Evolutionary conservation across 2,329 filamentous ascomycete species (phyloP).

Genomic region (Elsinoe fawcettii): DNA sequence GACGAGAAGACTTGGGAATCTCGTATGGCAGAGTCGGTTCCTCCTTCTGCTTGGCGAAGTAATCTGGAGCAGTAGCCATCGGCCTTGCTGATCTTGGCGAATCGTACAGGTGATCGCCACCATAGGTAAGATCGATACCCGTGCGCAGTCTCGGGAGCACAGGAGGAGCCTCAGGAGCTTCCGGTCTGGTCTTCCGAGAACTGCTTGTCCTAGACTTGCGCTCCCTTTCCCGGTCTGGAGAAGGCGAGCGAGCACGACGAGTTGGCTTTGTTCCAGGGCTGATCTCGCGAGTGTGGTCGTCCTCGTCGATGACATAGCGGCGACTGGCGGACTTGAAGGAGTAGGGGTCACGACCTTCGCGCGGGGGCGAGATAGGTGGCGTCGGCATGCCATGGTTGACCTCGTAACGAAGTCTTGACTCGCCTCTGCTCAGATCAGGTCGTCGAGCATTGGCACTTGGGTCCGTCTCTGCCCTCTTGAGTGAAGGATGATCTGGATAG

Average conservation of each 20-base stretch:
- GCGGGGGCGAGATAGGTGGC: not conserved
- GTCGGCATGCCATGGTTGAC: constrained; percentile 9
- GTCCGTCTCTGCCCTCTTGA: constrained; percentile 5
- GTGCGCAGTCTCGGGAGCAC: not conserved
- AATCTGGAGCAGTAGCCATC: not conserved
- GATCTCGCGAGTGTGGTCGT: constrained; percentile 4
- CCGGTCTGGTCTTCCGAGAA: not conserved
- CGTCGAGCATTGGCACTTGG: not conserved
- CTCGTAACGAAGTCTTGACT: constrained; percentile 5
- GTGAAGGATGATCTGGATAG: not conserved
- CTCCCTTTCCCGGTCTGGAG: not conserved
- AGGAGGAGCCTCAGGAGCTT: not conserved
- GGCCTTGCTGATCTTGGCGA: not conserved
- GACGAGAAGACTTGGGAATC: not conserved
- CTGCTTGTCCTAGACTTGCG: constrained; percentile 7
- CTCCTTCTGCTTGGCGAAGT: not conserved
- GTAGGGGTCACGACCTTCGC: not conserved
- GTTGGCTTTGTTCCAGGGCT: constrained; percentile 1
- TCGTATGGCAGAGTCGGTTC: not conserved
- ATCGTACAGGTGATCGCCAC: not conserved
- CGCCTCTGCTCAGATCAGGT: not conserved
- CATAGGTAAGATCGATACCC: not conserved
- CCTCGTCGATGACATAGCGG: constrained; percentile 10
- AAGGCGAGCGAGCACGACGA: constrained; percentile 4
- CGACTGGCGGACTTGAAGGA: not conserved